A percentile compares a stretch with the other conserved stretches of the same genome.
Evolutionary conservation across 805 yeast genomes (phyloP).

Genomic region (Myxozyma sirexii): DNA sequence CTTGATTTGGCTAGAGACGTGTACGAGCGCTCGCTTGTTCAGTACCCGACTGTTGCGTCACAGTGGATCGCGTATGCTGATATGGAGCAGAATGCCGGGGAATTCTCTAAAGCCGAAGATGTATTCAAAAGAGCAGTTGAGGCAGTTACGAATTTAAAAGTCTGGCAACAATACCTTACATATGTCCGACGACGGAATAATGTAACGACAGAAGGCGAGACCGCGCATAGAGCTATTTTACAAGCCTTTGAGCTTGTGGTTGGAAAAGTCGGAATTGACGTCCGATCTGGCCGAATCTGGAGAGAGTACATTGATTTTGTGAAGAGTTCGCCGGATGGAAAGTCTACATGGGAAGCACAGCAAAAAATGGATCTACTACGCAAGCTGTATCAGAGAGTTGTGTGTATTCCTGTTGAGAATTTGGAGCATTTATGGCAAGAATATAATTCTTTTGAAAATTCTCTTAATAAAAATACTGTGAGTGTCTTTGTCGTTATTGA

Average conservation of each 20-base stretch:
- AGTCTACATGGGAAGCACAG: constrained; percentile 75
- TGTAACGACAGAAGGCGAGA: constrained; percentile 76
- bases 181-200: constrained; percentile 69
- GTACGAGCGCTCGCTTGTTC: constrained; percentile 61
- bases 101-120: constrained; percentile 65
- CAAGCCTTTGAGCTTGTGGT: constrained; percentile 85
- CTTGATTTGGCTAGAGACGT: constrained; percentile 60
- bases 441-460: constrained; percentile 83
- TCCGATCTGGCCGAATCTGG: constrained; percentile 74
- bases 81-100: constrained; percentile 64
- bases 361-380: constrained; percentile 77
- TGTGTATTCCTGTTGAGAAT: constrained; percentile 73
- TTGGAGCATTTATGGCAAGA: constrained; percentile 79
- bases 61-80: constrained; percentile 78
- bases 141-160: constrained; percentile 12
- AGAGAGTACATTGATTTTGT: constrained; percentile 78
- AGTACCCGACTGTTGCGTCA: constrained; percentile 52
- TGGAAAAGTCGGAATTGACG: constrained; percentile 76
- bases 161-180: constrained; percentile 73
- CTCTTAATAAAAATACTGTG: constrained; percentile 62
- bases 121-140: constrained; percentile 53
- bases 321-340: constrained; percentile 62
- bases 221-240: constrained; percentile 69
- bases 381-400: constrained; percentile 66
- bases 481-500: background rate